A percentile compares a stretch with the other conserved stretches of the same genome.
These are phyloP conservation scores for Candida sanyiensis DNA, from an alignment of 805 yeast species.

Conservation along the genomic window DNA sequence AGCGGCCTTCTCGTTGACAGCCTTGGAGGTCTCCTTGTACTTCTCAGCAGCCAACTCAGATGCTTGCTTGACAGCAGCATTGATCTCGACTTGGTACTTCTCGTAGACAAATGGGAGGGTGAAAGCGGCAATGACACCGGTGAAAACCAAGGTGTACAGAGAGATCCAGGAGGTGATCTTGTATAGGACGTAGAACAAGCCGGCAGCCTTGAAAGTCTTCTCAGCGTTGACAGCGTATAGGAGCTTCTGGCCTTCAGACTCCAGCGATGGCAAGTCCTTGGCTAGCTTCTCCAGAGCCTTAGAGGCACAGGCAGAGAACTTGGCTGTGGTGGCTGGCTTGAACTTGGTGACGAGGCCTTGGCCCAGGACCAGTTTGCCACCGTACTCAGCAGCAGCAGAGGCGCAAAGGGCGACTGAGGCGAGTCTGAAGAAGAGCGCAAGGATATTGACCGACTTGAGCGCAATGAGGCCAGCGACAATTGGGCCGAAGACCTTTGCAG, in stretches of 20 bases:
- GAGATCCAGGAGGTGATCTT: slow-evolving; percentile 73
- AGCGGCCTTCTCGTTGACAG: slow-evolving; percentile 49
- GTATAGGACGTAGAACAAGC: slow-evolving; percentile 56
- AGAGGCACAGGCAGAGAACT: slow-evolving; percentile 33
- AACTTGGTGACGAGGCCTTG: slow-evolving; percentile 72
- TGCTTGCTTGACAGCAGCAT: slow-evolving; percentile 48
- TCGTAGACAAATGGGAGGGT: slow-evolving; percentile 71
- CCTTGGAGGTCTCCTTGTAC: slow-evolving; percentile 36
- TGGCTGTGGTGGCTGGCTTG: slow-evolving; percentile 51
- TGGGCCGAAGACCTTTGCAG: slow-evolving; percentile 72
- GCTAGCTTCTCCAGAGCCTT: slow-evolving; percentile 39
- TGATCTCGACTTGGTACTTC: slow-evolving; percentile 72
- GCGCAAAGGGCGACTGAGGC: slow-evolving; percentile 52
- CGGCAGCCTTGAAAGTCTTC: slow-evolving; percentile 68
- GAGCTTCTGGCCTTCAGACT: slow-evolving; percentile 48
- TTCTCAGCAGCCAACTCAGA: slow-evolving; percentile 45
- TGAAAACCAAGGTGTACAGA: slow-evolving; percentile 57
- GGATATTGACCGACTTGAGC: slow-evolving; percentile 56
- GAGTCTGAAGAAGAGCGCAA: slow-evolving; percentile 55
- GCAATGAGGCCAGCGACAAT: slow-evolving; percentile 49
- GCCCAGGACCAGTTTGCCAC: slow-evolving; percentile 68
- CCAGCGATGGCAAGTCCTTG: slow-evolving; percentile 43
- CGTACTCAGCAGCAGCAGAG: slow-evolving; percentile 73
- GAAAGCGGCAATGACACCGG: slow-evolving; percentile 57
- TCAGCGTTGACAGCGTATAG: slow-evolving; percentile 67